Conservation (phyloP, 805 yeast species). For the Tetrapisispora pingtungensis region DNA sequence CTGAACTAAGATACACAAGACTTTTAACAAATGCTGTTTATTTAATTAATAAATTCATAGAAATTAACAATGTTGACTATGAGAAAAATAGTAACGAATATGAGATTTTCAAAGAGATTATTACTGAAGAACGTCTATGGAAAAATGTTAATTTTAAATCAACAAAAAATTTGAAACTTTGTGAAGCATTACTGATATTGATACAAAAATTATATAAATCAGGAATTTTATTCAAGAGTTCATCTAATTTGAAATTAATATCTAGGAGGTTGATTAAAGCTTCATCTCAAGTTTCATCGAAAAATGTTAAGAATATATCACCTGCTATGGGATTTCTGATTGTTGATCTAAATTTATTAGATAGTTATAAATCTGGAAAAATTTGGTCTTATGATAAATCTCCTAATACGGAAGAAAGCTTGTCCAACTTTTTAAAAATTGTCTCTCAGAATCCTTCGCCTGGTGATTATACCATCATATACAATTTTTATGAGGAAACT, state of each 20-base stretch:
- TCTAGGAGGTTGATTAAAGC: conserved; percentile 29
- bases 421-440: conserved; percentile 38
- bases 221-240: conserved; percentile 12
- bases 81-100: conserved; percentile 3
- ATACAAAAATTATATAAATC: conserved; percentile 25
- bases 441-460: conserved; percentile 49
- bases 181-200: conserved; percentile 33
- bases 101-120: conserved; percentile 26
- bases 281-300: conserved; percentile 23
- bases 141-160: conserved; percentile 30
- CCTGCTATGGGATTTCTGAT: conserved; percentile 39
- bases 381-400: conserved; percentile 48
- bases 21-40: conserved; percentile 41
- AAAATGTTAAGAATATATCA: conserved; percentile 36
- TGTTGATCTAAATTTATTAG: conserved; percentile 36
- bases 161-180: conserved; percentile 33
- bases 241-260: conserved; percentile 26
- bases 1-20: conserved; percentile 52
- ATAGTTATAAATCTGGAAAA: conserved; percentile 35
- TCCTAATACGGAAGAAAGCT: conserved; percentile 29
- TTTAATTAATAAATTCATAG: conserved; percentile 33
- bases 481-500: conserved; percentile 13
- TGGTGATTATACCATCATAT: conserved; percentile 34
- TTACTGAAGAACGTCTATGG: conserved; percentile 37
- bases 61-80: conserved; percentile 10